Conservation (phyloP, 257 asterid species). For the Nicotiana undulata region DNA sequence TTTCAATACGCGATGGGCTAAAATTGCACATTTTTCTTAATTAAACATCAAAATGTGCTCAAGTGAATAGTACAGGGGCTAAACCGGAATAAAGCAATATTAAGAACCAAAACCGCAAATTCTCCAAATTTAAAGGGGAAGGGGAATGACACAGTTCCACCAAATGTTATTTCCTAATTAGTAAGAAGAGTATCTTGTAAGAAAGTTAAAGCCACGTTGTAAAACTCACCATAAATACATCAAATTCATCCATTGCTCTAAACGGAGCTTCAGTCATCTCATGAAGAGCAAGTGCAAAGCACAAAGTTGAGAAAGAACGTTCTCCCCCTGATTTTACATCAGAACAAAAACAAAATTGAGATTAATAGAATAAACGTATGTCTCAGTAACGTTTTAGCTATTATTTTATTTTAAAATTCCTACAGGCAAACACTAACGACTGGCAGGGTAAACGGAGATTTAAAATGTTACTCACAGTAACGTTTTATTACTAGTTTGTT, state of each 20-base stretch:
- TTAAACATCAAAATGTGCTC: not conserved
- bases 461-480: too few species aligned
- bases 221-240: slow-evolving; percentile 78
- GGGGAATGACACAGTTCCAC: not conserved
- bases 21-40: not conserved
- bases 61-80: not conserved
- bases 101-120: not conserved
- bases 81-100: not conserved
- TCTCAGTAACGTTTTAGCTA: too few species aligned
- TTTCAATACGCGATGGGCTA: not conserved
- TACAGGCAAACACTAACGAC: too few species aligned
- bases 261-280: slow-evolving; percentile 99
- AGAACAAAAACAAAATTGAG: not conserved
- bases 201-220: not conserved
- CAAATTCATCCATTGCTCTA: slow-evolving; percentile 99
- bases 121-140: not conserved
- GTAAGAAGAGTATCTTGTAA: not conserved
- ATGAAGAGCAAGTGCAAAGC: slow-evolving; percentile 95
- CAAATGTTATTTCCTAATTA: not conserved
- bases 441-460: too few species aligned
- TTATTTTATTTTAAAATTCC: too few species aligned
- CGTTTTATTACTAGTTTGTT: too few species aligned
- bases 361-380: too few species aligned
- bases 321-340: slow-evolving; percentile 69
- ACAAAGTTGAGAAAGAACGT: slow-evolving; percentile 91